Evolutionary conservation across 2,329 filamentous ascomycete species (phyloP), one percentile per base, ranked within the genome.

Genomic region (Fusarium floridanum): DNA sequence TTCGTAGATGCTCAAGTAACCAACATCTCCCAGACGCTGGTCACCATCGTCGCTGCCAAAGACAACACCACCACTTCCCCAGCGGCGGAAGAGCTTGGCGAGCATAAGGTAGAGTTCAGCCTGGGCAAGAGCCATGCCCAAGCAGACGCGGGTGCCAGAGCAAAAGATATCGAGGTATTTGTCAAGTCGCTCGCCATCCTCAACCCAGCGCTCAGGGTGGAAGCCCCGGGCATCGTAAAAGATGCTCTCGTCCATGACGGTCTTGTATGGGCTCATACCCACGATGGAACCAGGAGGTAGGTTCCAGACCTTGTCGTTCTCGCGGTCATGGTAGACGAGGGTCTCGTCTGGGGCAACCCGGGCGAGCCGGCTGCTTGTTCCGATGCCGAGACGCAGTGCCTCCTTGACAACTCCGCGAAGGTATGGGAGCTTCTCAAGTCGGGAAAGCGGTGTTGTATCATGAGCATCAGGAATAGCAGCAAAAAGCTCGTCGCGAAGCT

Each of bases 371-470:
- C 86, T 83, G n/a, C 84, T 86, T 3, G 87, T 83, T 14, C 84
- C 84, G 16, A 87, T 85, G 61, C 87, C 84, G 6, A 88, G 79
- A 8, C 88, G 84, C 74, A 89, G 81, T 0, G 85, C 81, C 77
- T 90, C 88, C 56, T 85, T 86, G 65, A 90, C 82, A 4, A 88
- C 85, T n/a, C 86, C 87, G 32, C 83, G 79, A 29, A 89, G 82
- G 71, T 88, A 89, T 0, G 83, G 83, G 32, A 85, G 76, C 45
- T 72, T 79, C 64, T 84, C 82, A 2, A 84, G 75, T 50, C 75
- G 70, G 4, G 80, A 76, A 14, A 82, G 69, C 7, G 81, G 72
- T 6, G 78, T 67, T 3, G 75, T 64, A 56, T 80, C 77, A 50
- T 79, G 68, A 12, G 78, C 74, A 45, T 83, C 74, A 2, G 83